Base-by-base conservation (phyloP, 257 asterid species). In the Oldenlandia corymbosa region DNA sequence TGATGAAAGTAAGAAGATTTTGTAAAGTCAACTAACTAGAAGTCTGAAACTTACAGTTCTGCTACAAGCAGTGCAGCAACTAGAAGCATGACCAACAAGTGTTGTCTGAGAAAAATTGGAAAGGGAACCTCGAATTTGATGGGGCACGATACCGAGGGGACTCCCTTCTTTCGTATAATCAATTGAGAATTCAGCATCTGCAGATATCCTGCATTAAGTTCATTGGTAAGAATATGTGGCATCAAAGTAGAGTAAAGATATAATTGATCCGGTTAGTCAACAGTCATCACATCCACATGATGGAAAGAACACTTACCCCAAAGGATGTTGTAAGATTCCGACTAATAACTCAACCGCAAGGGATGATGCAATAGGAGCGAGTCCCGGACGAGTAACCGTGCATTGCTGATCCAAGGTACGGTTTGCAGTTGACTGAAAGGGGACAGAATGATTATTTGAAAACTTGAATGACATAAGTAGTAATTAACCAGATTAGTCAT, bases 381-480 rank as follows among this genome's bases (percentile, higher is more conserved):
- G 94, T 61, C 99, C 99, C 0, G 99, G 99, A 55, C 97, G 99
- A 52, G 99, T 90, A 73, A 90, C 99, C 24, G 99, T 93, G 73
- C 99, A 93, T 68, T 93, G 99, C 81, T 93, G 99, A 75, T 93
- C 99, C 64, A 93, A 76, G 3, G 99, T 90, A 21, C 99, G 99
- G 54, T 93, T 93, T 64, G 80, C 61, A 37, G 95, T 93, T 68
- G 99, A 93, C 99, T 93, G 85, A 71, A 70, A 62, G 68, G 48
- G 69, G 53, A 68, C 11, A 52, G 52, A 57, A 20, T 34, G 28
- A 12, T 45, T 10, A 2, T 23, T 14, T 31, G 16, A 16, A 52
- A 51, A 13, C 46, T 34, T 23, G 48, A 31, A 31, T n/a, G 4
- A 30, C n/a, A n/a, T n/a, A 56, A 39, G 13, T 5, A 52, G n/a